These are phyloP conservation scores for Eucalyptus fibrosa DNA, from an alignment of 345 rosid genomes.

Conservation along the genomic window DNA sequence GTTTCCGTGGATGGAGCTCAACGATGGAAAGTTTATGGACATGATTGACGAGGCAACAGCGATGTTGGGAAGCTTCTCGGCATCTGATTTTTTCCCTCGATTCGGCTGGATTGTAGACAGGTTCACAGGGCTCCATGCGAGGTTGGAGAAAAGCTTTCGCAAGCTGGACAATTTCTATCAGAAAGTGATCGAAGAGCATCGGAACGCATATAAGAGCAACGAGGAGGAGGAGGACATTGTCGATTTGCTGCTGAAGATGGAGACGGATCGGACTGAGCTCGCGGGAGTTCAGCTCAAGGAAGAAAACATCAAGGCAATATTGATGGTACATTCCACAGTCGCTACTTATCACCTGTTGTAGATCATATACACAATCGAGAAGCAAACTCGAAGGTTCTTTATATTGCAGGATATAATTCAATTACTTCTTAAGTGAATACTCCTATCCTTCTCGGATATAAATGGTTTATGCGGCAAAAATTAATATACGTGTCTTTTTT, in stretches of 20 bases:
- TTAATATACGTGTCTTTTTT: neutral
- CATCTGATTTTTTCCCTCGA: slow-evolving; percentile 3
- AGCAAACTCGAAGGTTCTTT: neutral
- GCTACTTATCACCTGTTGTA: neutral
- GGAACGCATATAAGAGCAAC: neutral
- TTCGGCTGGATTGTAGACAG: slow-evolving; percentile 10
- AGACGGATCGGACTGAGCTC: neutral
- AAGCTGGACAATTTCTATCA: neutral
- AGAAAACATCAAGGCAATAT: neutral
- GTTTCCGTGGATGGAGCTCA: neutral
- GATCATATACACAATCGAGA: neutral
- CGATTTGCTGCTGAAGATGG: slow-evolving; percentile 1
- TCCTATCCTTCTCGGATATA: neutral
- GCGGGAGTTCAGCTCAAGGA: neutral
- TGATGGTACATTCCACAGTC: neutral
- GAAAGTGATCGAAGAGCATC: neutral
- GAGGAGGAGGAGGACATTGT: slow-evolving; percentile 1
- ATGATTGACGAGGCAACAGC: neutral
- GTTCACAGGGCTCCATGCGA: neutral
- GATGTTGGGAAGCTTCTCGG: neutral
- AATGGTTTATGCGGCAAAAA: neutral
- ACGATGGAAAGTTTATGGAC: neutral
- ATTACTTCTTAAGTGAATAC: neutral
- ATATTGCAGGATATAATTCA: neutral
- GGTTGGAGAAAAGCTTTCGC: neutral